A percentile compares a stretch with the other conserved stretches of the same genome.
These are phyloP conservation scores for Talaromyces sp. DNA, from an alignment of 2,329 filamentous ascomycete species.

Conservation along the genomic window DNA sequence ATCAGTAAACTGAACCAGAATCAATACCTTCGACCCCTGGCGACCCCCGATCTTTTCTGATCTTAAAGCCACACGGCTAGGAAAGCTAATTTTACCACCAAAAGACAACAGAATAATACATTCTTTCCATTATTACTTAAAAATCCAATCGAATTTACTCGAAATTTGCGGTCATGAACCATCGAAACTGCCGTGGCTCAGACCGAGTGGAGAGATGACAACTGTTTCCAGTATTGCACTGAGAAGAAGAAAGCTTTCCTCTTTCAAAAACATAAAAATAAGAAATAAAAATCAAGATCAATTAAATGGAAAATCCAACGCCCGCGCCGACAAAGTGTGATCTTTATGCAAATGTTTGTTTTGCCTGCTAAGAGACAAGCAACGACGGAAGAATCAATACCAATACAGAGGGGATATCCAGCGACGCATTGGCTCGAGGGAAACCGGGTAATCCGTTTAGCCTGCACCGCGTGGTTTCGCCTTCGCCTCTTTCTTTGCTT, in stretches of 20 bases:
- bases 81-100: background rate
- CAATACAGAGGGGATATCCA: background rate
- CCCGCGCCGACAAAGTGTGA: conserved; percentile 19
- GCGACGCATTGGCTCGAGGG: background rate
- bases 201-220: background rate
- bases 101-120: background rate
- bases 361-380: background rate
- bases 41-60: conserved; percentile 12
- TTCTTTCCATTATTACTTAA: background rate
- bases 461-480: conserved; percentile 74
- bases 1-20: conserved; percentile 13
- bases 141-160: background rate
- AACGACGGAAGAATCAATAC: background rate
- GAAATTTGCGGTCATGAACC: background rate
- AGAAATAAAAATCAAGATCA: conserved; percentile 1
- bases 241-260: too few species aligned
- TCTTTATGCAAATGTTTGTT: background rate
- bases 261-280: background rate
- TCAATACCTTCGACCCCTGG: background rate
- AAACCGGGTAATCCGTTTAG: conserved; percentile 27
- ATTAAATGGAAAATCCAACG: conserved; percentile 8
- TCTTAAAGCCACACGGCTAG: background rate
- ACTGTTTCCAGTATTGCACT: too few species aligned
- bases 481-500: conserved; percentile 91
- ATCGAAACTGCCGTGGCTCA: background rate